These are phyloP conservation scores for Hansenula lynferdii DNA, from an alignment of 1,139 yeast species.

Conservation along the genomic window DNA sequence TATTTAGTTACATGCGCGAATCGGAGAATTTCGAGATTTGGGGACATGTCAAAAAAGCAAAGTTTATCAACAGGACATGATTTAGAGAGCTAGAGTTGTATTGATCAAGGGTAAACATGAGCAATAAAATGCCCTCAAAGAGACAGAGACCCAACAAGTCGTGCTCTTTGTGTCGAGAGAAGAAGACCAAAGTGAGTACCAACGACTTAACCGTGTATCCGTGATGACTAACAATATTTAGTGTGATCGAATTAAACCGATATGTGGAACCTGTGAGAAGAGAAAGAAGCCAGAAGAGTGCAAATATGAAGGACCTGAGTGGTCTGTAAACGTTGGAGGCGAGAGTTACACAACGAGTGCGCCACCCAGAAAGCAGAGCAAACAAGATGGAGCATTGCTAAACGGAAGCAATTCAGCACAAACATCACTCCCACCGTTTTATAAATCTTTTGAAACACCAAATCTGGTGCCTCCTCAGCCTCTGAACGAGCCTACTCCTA, in stretches of 20 bases:
- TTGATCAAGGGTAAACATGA: background rate
- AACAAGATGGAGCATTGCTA: background rate
- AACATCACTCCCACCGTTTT: too few species aligned
- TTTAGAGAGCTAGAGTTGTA: too few species aligned
- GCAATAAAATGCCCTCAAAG: background rate
- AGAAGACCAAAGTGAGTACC: background rate
- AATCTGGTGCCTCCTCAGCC: too few species aligned
- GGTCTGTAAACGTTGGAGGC: background rate
- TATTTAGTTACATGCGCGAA: too few species aligned
- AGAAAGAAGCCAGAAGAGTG: background rate
- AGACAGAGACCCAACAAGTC: constrained; percentile 1
- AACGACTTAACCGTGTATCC: too few species aligned
- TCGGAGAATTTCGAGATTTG: too few species aligned
- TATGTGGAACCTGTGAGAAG: background rate
- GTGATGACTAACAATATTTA: too few species aligned
- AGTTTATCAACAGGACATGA: too few species aligned
- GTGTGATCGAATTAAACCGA: constrained; percentile 1
- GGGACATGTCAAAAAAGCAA: too few species aligned
- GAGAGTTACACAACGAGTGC: background rate
- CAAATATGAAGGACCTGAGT: background rate
- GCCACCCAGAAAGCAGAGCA: background rate
- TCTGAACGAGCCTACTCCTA: too few species aligned
- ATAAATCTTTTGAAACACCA: too few species aligned
- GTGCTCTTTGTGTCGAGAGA: background rate
- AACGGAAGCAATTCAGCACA: background rate